Evolutionary conservation across 2,329 filamentous ascomycete genomes (phyloP).

Genomic region (Trichoderma aggressivum): DNA sequence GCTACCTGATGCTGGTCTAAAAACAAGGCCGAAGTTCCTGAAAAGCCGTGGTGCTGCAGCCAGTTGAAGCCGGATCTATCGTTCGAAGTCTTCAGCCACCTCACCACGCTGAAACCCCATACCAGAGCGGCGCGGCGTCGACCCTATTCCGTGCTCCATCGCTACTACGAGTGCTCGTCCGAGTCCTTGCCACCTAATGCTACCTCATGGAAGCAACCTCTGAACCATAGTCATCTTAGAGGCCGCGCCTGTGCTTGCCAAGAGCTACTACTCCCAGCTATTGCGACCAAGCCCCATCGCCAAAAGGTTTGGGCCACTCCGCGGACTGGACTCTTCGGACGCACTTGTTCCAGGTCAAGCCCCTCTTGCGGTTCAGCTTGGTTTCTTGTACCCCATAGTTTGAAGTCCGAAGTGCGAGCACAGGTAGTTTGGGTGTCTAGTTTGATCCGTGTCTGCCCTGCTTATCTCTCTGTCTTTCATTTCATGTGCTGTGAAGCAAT

Average conservation of each 20-base stretch:
- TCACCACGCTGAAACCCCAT: background rate
- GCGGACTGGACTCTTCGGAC: background rate
- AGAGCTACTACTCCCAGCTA: slow-evolving; percentile 4
- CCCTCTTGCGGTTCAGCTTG: background rate
- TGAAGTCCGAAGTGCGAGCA: background rate
- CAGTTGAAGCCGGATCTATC: background rate
- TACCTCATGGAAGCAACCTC: background rate
- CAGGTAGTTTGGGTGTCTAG: background rate
- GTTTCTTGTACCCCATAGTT: background rate
- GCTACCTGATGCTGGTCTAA: background rate
- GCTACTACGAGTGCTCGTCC: background rate
- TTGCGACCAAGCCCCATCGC: background rate
- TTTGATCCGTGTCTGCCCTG: background rate
- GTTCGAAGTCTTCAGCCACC: background rate
- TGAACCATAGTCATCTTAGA: background rate
- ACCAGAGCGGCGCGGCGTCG: background rate
- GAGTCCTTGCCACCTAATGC: background rate
- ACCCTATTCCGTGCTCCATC: background rate
- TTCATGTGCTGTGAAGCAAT: background rate
- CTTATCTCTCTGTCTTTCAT: background rate
- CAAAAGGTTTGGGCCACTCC: background rate
- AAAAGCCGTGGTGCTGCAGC: background rate
- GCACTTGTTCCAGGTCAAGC: background rate
- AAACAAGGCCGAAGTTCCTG: background rate
- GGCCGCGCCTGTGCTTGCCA: slow-evolving; percentile 1